Evolutionary conservation across 768 basidiomycete genomes (phyloP).

Genomic region (Russula foetens): DNA sequence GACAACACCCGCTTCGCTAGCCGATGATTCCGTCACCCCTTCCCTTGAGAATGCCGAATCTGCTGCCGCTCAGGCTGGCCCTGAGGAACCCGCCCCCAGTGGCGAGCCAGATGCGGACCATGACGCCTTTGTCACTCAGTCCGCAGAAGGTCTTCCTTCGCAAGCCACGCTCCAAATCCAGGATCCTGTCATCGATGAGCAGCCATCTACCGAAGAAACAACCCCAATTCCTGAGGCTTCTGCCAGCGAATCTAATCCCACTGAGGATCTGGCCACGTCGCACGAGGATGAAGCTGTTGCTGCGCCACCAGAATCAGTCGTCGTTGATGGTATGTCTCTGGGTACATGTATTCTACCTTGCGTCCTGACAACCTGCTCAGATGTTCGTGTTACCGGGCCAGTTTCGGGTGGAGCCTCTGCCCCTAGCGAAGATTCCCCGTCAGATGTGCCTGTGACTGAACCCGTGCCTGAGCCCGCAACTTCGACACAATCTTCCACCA

Average conservation of each 20-base stretch:
- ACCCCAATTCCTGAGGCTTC: not conserved
- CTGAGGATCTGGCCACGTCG: not conserved
- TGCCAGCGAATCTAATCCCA: not conserved
- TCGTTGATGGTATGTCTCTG: slow-evolving; percentile 2
- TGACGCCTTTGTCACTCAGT: not conserved
- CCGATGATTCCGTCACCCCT: not conserved
- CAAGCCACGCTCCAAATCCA: not conserved
- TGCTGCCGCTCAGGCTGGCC: not conserved
- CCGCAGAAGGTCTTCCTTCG: not conserved
- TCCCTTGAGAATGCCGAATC: not conserved
- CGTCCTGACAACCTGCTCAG: slow-evolving; percentile 1
- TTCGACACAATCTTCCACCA: not conserved
- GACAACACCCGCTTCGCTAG: not conserved
- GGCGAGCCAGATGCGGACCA: not conserved
- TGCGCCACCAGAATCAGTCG: not conserved
- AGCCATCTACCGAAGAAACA: not conserved
- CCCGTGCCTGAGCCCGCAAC: not conserved
- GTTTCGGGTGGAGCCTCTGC: not conserved
- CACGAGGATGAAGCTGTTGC: not conserved
- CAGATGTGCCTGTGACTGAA: not conserved
- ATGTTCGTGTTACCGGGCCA: not conserved
- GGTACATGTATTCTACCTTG: not conserved
- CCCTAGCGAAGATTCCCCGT: not conserved
- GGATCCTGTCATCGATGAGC: slow-evolving; percentile 1
- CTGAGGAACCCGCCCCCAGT: not conserved